phyloP scores from a whole-genome alignment of 768 basidiomycete genomes.

The Hortiboletus flavorubellus region DNA sequence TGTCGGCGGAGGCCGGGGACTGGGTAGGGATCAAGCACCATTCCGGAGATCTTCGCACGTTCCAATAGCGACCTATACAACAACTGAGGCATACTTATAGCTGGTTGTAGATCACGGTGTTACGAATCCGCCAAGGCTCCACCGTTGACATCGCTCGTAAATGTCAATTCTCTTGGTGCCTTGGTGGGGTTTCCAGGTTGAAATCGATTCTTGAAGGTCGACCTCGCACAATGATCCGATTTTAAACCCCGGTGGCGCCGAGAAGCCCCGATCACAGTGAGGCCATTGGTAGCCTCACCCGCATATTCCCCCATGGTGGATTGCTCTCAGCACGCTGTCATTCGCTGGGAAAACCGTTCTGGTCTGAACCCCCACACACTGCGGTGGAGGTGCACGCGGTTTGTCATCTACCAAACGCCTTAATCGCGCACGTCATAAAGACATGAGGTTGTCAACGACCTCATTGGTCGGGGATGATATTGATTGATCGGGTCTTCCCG shows the following conservation, averaged over 20 bases:
- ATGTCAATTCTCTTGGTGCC: neutral
- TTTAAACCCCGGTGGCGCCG: conserved; percentile 1
- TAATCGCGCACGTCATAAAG: neutral
- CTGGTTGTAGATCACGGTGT: neutral
- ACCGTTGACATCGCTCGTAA: neutral
- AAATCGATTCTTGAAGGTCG: neutral
- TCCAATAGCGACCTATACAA: neutral
- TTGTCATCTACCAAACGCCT: neutral
- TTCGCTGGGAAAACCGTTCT: neutral
- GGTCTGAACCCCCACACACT: neutral
- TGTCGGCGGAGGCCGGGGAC: neutral
- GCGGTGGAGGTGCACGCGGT: neutral
- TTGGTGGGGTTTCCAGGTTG: neutral
- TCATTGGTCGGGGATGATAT: neutral
- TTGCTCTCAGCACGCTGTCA: neutral
- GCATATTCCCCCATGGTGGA: neutral
- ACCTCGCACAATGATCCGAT: neutral
- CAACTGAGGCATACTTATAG: neutral
- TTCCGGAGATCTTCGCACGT: neutral
- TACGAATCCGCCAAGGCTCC: neutral
- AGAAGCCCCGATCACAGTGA: neutral
- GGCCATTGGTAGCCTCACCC: conserved; percentile 15
- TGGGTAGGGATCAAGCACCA: neutral
- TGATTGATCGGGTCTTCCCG: neutral
- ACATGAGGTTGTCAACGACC: neutral